Percentiles rank a stretch among this genome's conserved stretches.
These are phyloP conservation scores for Trichoderma aggressivum DNA, from an alignment of 2,329 filamentous ascomycete species.

Conservation along the genomic window DNA sequence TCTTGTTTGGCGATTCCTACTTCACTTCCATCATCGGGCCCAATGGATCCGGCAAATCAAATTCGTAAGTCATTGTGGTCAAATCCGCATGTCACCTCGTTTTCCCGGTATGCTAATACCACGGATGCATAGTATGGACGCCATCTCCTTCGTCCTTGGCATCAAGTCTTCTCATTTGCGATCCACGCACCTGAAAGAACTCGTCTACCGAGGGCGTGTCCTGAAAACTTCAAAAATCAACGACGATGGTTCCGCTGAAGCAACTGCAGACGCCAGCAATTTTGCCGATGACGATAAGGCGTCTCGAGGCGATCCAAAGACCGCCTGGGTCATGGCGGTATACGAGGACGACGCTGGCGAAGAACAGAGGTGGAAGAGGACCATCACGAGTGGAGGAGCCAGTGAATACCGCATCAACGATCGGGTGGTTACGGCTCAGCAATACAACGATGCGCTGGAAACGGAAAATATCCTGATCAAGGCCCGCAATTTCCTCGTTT, in stretches of 20 bases:
- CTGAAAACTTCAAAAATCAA: conserved; percentile 91
- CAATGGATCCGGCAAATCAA: conserved; percentile 99
- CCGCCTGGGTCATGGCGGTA: conserved; percentile 98
- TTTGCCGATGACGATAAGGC: conserved; percentile 60
- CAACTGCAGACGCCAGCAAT: conserved; percentile 61
- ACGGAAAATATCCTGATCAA: conserved; percentile 96
- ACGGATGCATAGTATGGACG: conserved; percentile 73
- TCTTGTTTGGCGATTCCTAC: conserved; percentile 95
- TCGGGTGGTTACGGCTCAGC: conserved; percentile 77
- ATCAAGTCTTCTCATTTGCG: conserved; percentile 98
- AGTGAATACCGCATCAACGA: conserved; percentile 99
- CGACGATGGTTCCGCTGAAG: conserved; percentile 73
- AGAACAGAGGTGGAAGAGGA: conserved; percentile 92
- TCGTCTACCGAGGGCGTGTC: conserved; percentile 93
- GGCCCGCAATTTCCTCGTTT: conserved; percentile 95
- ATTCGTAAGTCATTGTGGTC: conserved; percentile 63
- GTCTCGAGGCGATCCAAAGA: conserved; percentile 81
- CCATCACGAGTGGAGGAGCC: conserved; percentile 80
- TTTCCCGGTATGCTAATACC: neutral
- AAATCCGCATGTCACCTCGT: neutral
- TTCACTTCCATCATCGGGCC: conserved; percentile 99
- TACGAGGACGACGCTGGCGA: conserved; percentile 97
- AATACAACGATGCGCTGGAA: conserved; percentile 92
- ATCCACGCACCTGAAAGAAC: conserved; percentile 87
- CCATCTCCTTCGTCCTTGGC: conserved; percentile 96